Base-by-base conservation (phyloP, 257 asterid species). In the Solanum okadae region DNA sequence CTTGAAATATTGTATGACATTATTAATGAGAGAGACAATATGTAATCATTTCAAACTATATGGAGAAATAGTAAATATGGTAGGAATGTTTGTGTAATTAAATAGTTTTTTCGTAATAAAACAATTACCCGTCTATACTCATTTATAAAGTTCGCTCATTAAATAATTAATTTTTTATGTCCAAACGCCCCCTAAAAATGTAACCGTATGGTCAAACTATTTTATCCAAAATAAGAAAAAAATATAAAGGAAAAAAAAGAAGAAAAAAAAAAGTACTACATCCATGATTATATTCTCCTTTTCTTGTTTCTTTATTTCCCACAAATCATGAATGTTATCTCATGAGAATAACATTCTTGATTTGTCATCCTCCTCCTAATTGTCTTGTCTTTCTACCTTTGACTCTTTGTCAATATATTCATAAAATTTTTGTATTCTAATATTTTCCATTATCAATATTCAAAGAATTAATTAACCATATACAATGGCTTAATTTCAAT, bases 281-380 rank as follows among this genome's bases (percentile, higher is more conserved):
- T 27, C 56, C 40, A 81, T 52, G 86, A 81, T 49, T 71, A 71
- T 42, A 71, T 86, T 71, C 44, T 42, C 61, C 61, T 70, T 42
- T 63, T 6, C 11, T 68, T 13, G 67, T 86, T 63, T 52, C 84
- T 46, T 86, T 86, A 12, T 23, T 35, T 22, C 88, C 73, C 88
- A 86, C 88, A 86, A 86, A 86, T 86, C 88, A 49, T 86, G 88
- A 86, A 86, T 86, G 88, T 86, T 86, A 20, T 73, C 88, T 73
- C 84, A 86, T 33, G 88, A 86, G 88, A 73, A 10, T 67, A 73
- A 73, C 88, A 73, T 73, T 86, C 88, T 65, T 86, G 88, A 86
- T 86, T 86, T 86, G 88, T 49, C 83, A 4, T 35, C 81, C 52
- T 65, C 67, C 84, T 70, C 67, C 23, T 44, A 9, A 72, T 77